Evolutionary conservation across 768 basidiomycete species (phyloP), one percentile per base, ranked within the genome.

Genomic region (Obba rivulosa): DNA sequence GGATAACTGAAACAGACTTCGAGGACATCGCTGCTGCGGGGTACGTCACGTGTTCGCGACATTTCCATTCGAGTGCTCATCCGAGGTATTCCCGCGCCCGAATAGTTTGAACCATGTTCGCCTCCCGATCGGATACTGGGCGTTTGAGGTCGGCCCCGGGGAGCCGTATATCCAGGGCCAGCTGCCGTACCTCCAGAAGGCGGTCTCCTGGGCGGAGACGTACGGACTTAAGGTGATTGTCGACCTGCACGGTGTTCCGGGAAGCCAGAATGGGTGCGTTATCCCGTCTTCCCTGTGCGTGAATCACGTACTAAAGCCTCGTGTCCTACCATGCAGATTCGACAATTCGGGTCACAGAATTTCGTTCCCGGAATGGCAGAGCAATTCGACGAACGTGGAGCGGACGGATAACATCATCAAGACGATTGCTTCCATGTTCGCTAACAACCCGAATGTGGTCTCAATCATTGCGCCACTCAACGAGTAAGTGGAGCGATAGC

Each of bases 41-140:
- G 87, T 86, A 62, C 20, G 66, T 65, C 50, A 48, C 45, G 42
- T 57, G 56, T 37, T 45, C 48, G 51, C 50, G 50, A 51, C 36
- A 11, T 40, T 24, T 16, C 46, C 46, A 31, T 31, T 31, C 28
- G 36, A 47, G 11, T 17, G 36, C 34, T 21, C 14, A 10, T 11
- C 18, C 9, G 22, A 46, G 47, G 34, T 31, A 7, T 31, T 13
- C 28, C 28, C n/a, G n/a, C n/a, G n/a, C n/a, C n/a, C 43, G 40
- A 46, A 45, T 52, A 50, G 87, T 14, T 69, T 91, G 45, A 92
- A 90, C 60, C 87, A 90, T 63, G 84, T 92, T 48, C 80, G 89
- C 40, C 59, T 92, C 34, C 89, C 90, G 13, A 87, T 94, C 38
- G 92, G 91, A 11, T 95, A 88, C 64, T 94, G 89, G 89, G 90